Base-by-base conservation (phyloP, 2,329 filamentous ascomycete species). In the Sporothrix schenckii region DNA sequence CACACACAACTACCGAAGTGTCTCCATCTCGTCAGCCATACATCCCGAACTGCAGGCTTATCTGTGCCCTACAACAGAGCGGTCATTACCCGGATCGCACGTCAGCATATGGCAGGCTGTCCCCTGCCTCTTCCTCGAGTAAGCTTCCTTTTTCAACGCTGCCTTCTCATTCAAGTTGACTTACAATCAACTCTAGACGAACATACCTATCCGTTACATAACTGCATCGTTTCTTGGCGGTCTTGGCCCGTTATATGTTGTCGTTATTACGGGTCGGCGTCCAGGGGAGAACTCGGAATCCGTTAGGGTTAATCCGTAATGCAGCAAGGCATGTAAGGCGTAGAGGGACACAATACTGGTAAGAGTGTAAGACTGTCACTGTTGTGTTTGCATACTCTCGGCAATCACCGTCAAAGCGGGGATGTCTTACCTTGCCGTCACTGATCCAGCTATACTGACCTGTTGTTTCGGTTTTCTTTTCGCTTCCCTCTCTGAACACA, bases 1-100 rank as follows among this genome's bases (percentile, higher is more conserved):
- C n/a, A 0, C 34, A 11, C n/a, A 41, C 34, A 61, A 61, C 34
- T 24, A 41, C 56, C 56, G 56, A 61, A 13, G 19, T 61, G 47
- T 63, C 21, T 49, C 60, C 41, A 49, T 49, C 11, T 21, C 56
- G 19, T 34, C 21, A 39, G 34, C 56, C 34, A n/a, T 39, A 21
- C 56, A 16, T 61, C 56, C 56, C 56, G 56, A 44, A 44, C 14
- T 19, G 34, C 56, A 44, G 21, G 34, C 56, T 21, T 61, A 34
- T 24, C 13, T 9, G 27, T n/a, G 11, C 56, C 24, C 34, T 1
- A 44, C 39, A 34, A 61, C 56, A 9, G 27, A 39, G n/a, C 21
- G 21, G 54, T 39, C 24, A 60, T 60, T 41, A 44, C 11, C 56
- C 56, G 56, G 56, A n/a, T 14, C 4, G 27, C 34, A 44, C 13